Percentiles rank a stretch among this genome's conserved stretches.
Conservation (phyloP, 1,139 yeast species). For the Taphrina confusa region DNA sequence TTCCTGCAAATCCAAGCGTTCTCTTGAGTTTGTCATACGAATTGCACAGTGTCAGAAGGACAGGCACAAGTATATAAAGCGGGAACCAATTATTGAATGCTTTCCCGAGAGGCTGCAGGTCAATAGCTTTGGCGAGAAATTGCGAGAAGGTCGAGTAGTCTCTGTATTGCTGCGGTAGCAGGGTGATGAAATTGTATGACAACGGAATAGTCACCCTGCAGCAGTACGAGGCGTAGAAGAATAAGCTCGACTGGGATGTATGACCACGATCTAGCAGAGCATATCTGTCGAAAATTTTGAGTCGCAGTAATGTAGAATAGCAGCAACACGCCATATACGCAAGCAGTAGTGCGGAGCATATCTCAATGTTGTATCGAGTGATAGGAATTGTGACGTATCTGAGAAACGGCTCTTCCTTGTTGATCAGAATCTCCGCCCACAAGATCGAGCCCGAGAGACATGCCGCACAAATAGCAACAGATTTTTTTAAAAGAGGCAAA, state of each 20-base stretch:
- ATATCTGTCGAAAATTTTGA: slow-evolving; percentile 72
- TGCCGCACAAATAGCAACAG: slow-evolving; percentile 50
- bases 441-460: slow-evolving; percentile 58
- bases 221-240: slow-evolving; percentile 77
- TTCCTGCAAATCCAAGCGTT: not conserved
- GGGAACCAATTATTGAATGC: slow-evolving; percentile 75
- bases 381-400: slow-evolving; percentile 16
- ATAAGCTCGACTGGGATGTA: slow-evolving; percentile 72
- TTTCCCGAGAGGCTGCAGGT: slow-evolving; percentile 71
- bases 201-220: slow-evolving; percentile 81
- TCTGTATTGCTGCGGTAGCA: slow-evolving; percentile 47
- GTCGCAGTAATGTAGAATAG: slow-evolving; percentile 63
- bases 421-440: slow-evolving; percentile 68
- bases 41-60: slow-evolving; percentile 62
- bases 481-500: slow-evolving; percentile 54
- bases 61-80: slow-evolving; percentile 67
- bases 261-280: slow-evolving; percentile 64
- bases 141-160: slow-evolving; percentile 51
- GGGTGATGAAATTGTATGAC: slow-evolving; percentile 72
- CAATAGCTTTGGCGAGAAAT: slow-evolving; percentile 74
- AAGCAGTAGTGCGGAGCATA: slow-evolving; percentile 53
- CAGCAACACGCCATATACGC: slow-evolving; percentile 70
- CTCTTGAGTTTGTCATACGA: slow-evolving; percentile 9
- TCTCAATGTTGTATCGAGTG: slow-evolving; percentile 51
- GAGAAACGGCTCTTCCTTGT: slow-evolving; percentile 17